A percentile compares a stretch with the other conserved stretches of the same genome.
Conservation (phyloP, 169 alveolate species). For the Eimeria mitis region DNA sequence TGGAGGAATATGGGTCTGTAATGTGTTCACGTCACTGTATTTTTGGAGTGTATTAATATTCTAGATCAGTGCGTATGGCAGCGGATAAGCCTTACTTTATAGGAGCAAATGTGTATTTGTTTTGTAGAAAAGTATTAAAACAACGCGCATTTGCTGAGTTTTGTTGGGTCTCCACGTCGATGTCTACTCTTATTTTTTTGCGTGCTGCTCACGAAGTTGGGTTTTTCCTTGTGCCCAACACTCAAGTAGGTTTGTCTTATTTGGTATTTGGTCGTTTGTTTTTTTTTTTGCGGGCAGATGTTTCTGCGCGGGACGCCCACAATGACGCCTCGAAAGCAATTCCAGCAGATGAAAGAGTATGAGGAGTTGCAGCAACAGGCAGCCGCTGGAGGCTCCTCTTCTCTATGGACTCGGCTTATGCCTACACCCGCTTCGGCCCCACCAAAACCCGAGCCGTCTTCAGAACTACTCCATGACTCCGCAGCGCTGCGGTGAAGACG, state of each 20-base stretch:
- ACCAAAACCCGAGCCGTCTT: not conserved
- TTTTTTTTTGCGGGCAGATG: slow-evolving; percentile 27
- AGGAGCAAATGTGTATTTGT: not conserved
- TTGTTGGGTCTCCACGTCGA: not conserved
- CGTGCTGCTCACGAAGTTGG: not conserved
- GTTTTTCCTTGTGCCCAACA: not conserved
- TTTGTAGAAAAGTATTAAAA: no score
- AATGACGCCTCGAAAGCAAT: slow-evolving; percentile 81
- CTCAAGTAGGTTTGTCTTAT: not conserved
- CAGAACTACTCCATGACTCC: slow-evolving; percentile 50
- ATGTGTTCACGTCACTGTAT: not conserved
- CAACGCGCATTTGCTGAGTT: not conserved
- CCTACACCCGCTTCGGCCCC: slow-evolving; percentile 9
- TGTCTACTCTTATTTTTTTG: not conserved
- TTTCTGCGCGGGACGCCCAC: slow-evolving; percentile 52
- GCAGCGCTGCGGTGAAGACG: slow-evolving; percentile 43
- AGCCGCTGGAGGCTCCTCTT: slow-evolving; percentile 25
- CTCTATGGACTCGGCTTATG: slow-evolving; percentile 56
- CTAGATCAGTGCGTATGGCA: not conserved
- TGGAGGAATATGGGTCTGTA: not conserved
- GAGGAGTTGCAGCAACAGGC: slow-evolving; percentile 75
- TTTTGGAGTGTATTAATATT: not conserved
- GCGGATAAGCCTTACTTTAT: no score
- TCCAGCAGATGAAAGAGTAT: slow-evolving; percentile 64
- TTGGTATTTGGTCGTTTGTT: not conserved